Evolutionary conservation across 805 yeast species (phyloP), one percentile per base, ranked within the genome.

Genomic region (Lipomyces lipofer): DNA sequence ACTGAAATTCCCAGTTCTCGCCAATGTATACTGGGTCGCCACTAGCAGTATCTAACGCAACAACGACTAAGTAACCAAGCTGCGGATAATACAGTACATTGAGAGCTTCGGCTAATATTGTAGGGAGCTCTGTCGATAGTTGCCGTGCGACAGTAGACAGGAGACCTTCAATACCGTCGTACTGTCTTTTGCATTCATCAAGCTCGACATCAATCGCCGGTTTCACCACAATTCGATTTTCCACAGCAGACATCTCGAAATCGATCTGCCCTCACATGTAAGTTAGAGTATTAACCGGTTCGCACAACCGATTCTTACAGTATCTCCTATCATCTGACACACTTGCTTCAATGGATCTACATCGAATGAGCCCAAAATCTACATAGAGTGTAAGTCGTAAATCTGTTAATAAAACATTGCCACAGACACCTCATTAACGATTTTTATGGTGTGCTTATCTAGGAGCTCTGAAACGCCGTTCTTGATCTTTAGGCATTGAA

Each of bases 21-120:
- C 59, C 57, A 0, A 51, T 40, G 0, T 47, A 39, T 5, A 40
- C 15, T 4, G 46, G 28, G 1, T 52, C 10, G 1, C 40, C 13
- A 1, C 46, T 35, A 15, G 51, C 58, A 9, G 56, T 40, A 4
- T 44, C 32, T 1, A 43, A 22, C 15, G 66, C 67, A 1, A 71
- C 46, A 0, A 73, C 67, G 0, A 74, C 63, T 38, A 77, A 58
- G 47, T 70, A 77, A 0, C 80, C 81, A 21, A 77, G 55, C 42
- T 77, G 79, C 2, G 80, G 80, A 24, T 76, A 72, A 57, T 76
- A 77, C 0, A 73, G 71, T 0, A 72, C 72, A 49, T 73, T 74
- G 1, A 60, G n/a, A 4, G 62, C 62, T 1, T 58, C 52, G n/a
- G 8, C 43, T 49, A 22, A 52, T 19, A 17, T 47, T 29, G 21